Evolutionary conservation across 1,139 yeast genomes (phyloP).

Genomic region (Diutina rugosa): DNA sequence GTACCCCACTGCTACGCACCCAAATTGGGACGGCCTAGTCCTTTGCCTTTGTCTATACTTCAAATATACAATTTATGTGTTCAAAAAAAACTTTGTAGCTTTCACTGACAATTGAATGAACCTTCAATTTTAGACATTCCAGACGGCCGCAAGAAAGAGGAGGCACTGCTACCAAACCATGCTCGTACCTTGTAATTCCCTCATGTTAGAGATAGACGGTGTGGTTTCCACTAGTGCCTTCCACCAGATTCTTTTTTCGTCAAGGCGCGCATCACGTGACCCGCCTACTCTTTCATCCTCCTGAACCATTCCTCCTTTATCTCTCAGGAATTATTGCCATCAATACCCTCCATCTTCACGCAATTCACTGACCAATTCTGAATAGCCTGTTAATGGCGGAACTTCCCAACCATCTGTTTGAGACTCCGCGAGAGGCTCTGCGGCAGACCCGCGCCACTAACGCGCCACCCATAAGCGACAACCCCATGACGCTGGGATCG

Average conservation of each 20-base stretch:
- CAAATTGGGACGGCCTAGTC: not conserved
- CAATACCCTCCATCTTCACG: not conserved
- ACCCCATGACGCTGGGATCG: not conserved
- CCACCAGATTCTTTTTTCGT: not conserved
- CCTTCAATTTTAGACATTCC: no score
- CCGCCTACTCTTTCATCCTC: not conserved
- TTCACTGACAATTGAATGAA: no score
- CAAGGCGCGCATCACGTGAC: not conserved
- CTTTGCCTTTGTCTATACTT: not conserved
- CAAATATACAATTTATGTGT: not conserved
- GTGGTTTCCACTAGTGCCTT: no score
- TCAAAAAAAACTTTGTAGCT: no score
- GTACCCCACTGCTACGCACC: not conserved
- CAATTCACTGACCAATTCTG: not conserved
- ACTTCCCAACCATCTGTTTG: not conserved
- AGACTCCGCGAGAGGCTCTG: not conserved
- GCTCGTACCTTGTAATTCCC: no score
- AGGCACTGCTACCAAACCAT: no score
- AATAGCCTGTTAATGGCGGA: not conserved
- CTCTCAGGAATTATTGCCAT: not conserved
- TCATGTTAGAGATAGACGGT: no score
- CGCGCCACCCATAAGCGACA: not conserved
- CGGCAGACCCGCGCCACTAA: not conserved
- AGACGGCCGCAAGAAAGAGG: no score
- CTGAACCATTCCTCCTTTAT: not conserved